Evolutionary conservation across 306 rosid genomes (phyloP).

Genomic region (Fragaria ananassa): DNA sequence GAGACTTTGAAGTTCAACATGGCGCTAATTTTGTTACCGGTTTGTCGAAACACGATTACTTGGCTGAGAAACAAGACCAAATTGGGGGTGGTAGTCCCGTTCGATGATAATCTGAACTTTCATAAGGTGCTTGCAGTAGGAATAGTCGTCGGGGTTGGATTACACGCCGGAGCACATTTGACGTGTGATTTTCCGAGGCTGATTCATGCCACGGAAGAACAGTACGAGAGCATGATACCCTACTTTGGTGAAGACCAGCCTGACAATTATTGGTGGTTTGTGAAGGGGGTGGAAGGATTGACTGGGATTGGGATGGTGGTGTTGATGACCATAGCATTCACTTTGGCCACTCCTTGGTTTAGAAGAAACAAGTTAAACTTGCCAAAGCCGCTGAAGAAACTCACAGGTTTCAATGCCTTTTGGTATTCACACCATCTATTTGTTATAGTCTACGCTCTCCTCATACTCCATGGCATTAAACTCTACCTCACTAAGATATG

Average conservation of each 20-base stretch:
- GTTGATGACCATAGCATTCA: slow-evolving; percentile 57
- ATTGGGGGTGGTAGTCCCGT: slow-evolving; percentile 44
- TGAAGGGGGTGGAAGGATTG: slow-evolving; percentile 49
- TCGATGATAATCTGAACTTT: slow-evolving; percentile 57
- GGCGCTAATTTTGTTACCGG: slow-evolving; percentile 55
- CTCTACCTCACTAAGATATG: slow-evolving; percentile 54
- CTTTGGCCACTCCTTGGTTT: slow-evolving; percentile 62
- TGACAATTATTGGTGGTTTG: slow-evolving; percentile 48
- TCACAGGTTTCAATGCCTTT: slow-evolving; percentile 63
- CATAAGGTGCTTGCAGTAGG: slow-evolving; percentile 49
- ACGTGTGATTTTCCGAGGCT: slow-evolving; percentile 53
- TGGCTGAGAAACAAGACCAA: slow-evolving; percentile 67
- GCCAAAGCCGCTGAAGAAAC: slow-evolving; percentile 44
- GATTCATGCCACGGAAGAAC: slow-evolving; percentile 31
- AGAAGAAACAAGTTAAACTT: slow-evolving; percentile 52
- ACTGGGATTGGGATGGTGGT: slow-evolving; percentile 42
- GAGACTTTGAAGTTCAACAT: slow-evolving; percentile 62
- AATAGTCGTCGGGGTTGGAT: slow-evolving; percentile 42
- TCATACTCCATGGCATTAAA: slow-evolving; percentile 42
- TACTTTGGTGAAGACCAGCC: slow-evolving; percentile 53
- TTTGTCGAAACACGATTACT: slow-evolving; percentile 64
- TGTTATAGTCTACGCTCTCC: slow-evolving; percentile 50
- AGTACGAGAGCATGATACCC: slow-evolving; percentile 35
- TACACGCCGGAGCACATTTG: slow-evolving; percentile 47
- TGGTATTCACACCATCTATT: slow-evolving; percentile 67